Evolutionary conservation across 225 moss, liverwort and hornwort species (phyloP).

Genomic region (Marchantia polymorpha): DNA sequence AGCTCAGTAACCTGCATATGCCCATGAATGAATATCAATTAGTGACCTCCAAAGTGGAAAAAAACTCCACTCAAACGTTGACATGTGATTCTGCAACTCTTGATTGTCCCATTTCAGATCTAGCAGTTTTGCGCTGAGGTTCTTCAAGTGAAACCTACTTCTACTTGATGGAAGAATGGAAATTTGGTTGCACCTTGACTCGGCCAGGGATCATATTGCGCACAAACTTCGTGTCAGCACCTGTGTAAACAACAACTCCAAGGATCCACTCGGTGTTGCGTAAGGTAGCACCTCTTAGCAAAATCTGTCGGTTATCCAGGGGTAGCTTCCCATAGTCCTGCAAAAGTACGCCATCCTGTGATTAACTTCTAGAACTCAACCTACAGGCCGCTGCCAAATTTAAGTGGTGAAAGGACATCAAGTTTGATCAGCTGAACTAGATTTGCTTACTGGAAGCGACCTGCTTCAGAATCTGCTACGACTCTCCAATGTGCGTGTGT

Average conservation of each 20-base stretch:
- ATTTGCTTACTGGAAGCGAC: background rate
- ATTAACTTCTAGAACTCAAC: background rate
- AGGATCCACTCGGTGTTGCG: slow-evolving; percentile 89
- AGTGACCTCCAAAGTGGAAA: background rate
- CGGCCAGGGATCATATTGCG: slow-evolving; percentile 66
- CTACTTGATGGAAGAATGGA: too few species aligned
- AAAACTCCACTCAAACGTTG: background rate
- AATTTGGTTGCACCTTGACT: slow-evolving; percentile 49
- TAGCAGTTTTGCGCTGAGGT: background rate
- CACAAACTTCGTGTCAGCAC: slow-evolving; percentile 88
- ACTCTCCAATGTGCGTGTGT: slow-evolving; percentile 18
- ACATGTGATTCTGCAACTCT: background rate
- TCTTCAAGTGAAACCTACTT: too few species aligned
- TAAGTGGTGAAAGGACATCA: background rate
- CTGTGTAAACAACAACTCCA: slow-evolving; percentile 80
- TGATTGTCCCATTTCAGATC: background rate
- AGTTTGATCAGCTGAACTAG: background rate
- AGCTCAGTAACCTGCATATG: slow-evolving; percentile 63
- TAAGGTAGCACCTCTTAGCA: slow-evolving; percentile 78
- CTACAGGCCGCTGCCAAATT: background rate
- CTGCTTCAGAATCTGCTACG: background rate
- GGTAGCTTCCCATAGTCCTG: slow-evolving; percentile 79
- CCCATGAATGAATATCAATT: background rate
- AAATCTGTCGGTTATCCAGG: slow-evolving; percentile 61
- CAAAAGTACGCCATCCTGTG: background rate